Evolutionary conservation across 2,329 filamentous ascomycete genomes (phyloP).

Genomic region (Pezicula neosporulosa): DNA sequence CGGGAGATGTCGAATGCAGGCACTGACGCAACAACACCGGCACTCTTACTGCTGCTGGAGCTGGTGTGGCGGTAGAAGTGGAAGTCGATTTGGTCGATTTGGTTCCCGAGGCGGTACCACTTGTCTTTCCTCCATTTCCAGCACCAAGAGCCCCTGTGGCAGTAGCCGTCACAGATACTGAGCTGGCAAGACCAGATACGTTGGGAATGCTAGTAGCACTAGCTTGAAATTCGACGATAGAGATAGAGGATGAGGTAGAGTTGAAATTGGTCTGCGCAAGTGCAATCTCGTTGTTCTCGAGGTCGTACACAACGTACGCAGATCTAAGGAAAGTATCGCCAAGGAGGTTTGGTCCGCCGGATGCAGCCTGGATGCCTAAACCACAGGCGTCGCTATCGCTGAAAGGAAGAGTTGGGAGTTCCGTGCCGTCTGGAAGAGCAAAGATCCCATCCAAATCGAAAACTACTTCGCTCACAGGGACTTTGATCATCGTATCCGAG

Average conservation of each 20-base stretch:
- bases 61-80: not conserved
- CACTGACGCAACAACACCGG: not conserved
- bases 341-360: constrained; percentile 29
- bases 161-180: constrained; percentile 1
- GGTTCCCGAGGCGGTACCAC: not conserved
- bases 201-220: not conserved
- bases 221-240: constrained; percentile 11
- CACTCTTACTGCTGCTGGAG: constrained; percentile 1
- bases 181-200: constrained; percentile 1
- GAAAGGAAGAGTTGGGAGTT: constrained; percentile 25
- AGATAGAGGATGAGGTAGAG: constrained; percentile 21
- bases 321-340: constrained; percentile 52
- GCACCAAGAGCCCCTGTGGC: not conserved
- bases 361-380: constrained; percentile 47
- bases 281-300: constrained; percentile 46
- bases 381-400: constrained; percentile 39
- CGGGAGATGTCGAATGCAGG: constrained; percentile 4
- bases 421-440: constrained; percentile 2
- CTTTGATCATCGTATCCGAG: constrained; percentile 38
- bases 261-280: constrained; percentile 47
- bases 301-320: constrained; percentile 52
- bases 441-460: constrained; percentile 16
- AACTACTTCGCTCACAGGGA: constrained; percentile 44
- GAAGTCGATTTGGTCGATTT: not conserved
- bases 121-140: not conserved